These are phyloP conservation scores for Candida verbasci DNA, from an alignment of 805 yeast species.

Conservation along the genomic window DNA sequence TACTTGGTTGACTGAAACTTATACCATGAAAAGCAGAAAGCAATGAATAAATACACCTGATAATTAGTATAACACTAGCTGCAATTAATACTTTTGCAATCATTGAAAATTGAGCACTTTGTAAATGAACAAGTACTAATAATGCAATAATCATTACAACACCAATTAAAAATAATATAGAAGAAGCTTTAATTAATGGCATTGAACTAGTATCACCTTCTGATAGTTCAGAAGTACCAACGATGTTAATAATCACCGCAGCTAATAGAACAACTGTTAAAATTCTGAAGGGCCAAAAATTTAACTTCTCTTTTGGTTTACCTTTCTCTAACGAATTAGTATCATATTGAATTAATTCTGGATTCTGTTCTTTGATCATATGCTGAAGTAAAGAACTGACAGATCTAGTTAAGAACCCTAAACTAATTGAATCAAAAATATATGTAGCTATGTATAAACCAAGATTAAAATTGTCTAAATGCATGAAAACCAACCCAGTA, in stretches of 20 bases:
- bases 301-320: constrained; percentile 5
- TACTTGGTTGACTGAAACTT: constrained; percentile 8
- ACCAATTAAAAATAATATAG: constrained; percentile 11
- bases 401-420: constrained; percentile 11
- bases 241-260: constrained; percentile 10
- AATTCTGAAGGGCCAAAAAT: constrained; percentile 9
- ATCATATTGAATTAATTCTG: not conserved
- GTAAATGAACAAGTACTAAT: not conserved
- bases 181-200: constrained; percentile 7
- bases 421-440: constrained; percentile 13
- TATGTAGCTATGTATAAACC: constrained; percentile 12
- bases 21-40: constrained; percentile 12
- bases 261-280: constrained; percentile 9
- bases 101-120: not conserved
- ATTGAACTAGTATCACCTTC: constrained; percentile 1
- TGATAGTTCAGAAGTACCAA: constrained; percentile 9
- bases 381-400: constrained; percentile 10
- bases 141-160: constrained; percentile 7
- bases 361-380: constrained; percentile 5
- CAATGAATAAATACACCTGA: constrained; percentile 12
- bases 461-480: constrained; percentile 4
- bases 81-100: constrained; percentile 6
- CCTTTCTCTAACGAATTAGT: not conserved
- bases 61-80: constrained; percentile 7
- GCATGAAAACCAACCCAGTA: constrained; percentile 9